A percentile compares a stretch with the other conserved stretches of the same genome.
Evolutionary conservation across 805 yeast species (phyloP).

Genomic region (Naumovozyma castellii): DNA sequence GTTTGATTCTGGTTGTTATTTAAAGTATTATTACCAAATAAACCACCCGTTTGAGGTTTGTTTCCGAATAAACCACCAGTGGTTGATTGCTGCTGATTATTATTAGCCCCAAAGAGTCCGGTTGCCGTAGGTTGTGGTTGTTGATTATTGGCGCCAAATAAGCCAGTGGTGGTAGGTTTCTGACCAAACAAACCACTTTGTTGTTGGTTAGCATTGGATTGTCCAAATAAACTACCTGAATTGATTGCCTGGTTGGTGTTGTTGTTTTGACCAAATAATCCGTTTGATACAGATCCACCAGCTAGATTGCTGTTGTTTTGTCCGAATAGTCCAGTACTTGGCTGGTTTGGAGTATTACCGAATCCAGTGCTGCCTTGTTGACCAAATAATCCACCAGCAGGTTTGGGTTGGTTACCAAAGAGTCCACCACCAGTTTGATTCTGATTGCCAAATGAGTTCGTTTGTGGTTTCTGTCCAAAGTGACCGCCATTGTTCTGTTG

Average conservation of each 20-base stretch:
- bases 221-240: slow-evolving; percentile 35
- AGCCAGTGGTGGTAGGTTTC: slow-evolving; percentile 5
- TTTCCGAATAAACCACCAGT: slow-evolving; percentile 16
- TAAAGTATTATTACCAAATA: slow-evolving; percentile 16
- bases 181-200: slow-evolving; percentile 22
- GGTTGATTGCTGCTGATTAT: slow-evolving; percentile 4
- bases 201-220: slow-evolving; percentile 13
- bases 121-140: slow-evolving; percentile 7
- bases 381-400: slow-evolving; percentile 25
- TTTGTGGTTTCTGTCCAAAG: slow-evolving; percentile 31
- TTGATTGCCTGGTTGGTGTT: no score
- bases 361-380: slow-evolving; percentile 17
- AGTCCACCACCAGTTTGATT: slow-evolving; percentile 30
- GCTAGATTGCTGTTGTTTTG: slow-evolving; percentile 2
- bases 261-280: slow-evolving; percentile 23
- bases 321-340: slow-evolving; percentile 32
- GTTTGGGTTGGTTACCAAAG: slow-evolving; percentile 19
- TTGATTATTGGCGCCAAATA: slow-evolving; percentile 7
- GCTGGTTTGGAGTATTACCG: slow-evolving; percentile 18
- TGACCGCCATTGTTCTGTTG: neutral
- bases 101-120: slow-evolving; percentile 22
- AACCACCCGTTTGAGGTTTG: slow-evolving; percentile 14
- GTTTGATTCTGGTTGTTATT: slow-evolving; percentile 1
- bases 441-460: slow-evolving; percentile 8
- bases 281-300: slow-evolving; percentile 20